Base-by-base conservation (phyloP, 106 monocot species). In the Dendrobium huoshanense region DNA sequence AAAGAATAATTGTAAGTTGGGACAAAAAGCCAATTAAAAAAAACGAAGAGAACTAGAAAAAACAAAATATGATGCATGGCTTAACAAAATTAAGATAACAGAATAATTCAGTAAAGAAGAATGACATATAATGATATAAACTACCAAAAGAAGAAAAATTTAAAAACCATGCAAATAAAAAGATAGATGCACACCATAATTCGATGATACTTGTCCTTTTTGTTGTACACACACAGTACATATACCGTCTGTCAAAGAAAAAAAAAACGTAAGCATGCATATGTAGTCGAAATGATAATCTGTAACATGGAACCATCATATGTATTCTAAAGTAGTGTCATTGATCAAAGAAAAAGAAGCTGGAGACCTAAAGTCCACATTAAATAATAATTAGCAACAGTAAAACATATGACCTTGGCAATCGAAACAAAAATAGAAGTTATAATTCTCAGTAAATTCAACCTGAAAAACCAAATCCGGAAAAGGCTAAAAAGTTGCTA, bases 161-260 rank as follows among this genome's bases (percentile, higher is more conserved):
- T 37, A 37, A 31, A 70, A 70, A 31, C 3, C 15, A 29, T 70
- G 70, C 61, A 61, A 70, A 37, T 70, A 70, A 70, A 70, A 37
- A n/a, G 2, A 25, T 76, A 22, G 76, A 76, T 48, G 83, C 93
- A 9, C 81, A 96, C 96, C 81, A 83, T 96, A 27, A 94, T 87
- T 55, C 86, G 82, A 72, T 92, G 82, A 82, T 94, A 41, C 84
- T 89, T 91, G 81, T 98, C 96, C 70, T 94, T 96, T 82, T 90
- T 94, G 94, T 92, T 96, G 86, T 96, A 92, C 45, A 94, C 86
- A 68, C 87, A 92, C 77, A 96, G 82, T 27, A 96, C 93, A 78
- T 94, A 96, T 47, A 96, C 86, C 82, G 85, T 89, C 96, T 96
- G 90, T 43, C 33, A 37, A 37, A 37, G 37, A 79, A 75, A 7